Conservation (phyloP, 805 yeast species). For the Teunomyces gatunensis region DNA sequence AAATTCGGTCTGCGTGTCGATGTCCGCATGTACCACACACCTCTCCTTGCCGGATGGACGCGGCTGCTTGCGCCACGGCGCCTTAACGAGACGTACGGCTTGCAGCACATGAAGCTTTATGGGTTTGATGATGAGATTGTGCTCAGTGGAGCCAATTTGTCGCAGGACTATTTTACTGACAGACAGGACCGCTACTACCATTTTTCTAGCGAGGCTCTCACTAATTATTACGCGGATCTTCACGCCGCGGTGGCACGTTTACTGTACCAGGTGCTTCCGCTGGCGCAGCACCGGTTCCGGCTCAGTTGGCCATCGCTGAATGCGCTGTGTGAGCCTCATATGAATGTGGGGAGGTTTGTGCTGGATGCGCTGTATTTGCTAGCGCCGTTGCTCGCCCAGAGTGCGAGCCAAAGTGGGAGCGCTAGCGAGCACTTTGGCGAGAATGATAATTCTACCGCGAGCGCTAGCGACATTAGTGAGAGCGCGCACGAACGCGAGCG, state of each 20-base stretch:
- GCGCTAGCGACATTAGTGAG: slow-evolving; percentile 20
- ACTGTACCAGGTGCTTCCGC: slow-evolving; percentile 59
- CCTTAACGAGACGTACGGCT: slow-evolving; percentile 86
- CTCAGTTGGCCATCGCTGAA: slow-evolving; percentile 75
- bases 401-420: no score
- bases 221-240: slow-evolving; percentile 73
- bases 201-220: slow-evolving; percentile 53
- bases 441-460: no score
- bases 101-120: slow-evolving; percentile 96
- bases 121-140: slow-evolving; percentile 91
- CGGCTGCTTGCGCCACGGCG: slow-evolving; percentile 72
- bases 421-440: no score
- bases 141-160: slow-evolving; percentile 87
- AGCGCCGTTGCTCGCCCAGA: slow-evolving; percentile 56
- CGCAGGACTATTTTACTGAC: slow-evolving; percentile 88
- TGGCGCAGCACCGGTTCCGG: slow-evolving; percentile 49
- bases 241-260: slow-evolving; percentile 66
- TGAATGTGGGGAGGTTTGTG: slow-evolving; percentile 50
- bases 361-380: slow-evolving; percentile 55
- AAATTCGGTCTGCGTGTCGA: slow-evolving; percentile 72
- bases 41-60: slow-evolving; percentile 69
- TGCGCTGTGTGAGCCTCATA: slow-evolving; percentile 63
- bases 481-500: no score
- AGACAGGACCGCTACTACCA: slow-evolving; percentile 91
- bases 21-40: slow-evolving; percentile 85